Conservation (phyloP, 2,329 filamentous ascomycete species). For the Pleomassaria siparia region DNA sequence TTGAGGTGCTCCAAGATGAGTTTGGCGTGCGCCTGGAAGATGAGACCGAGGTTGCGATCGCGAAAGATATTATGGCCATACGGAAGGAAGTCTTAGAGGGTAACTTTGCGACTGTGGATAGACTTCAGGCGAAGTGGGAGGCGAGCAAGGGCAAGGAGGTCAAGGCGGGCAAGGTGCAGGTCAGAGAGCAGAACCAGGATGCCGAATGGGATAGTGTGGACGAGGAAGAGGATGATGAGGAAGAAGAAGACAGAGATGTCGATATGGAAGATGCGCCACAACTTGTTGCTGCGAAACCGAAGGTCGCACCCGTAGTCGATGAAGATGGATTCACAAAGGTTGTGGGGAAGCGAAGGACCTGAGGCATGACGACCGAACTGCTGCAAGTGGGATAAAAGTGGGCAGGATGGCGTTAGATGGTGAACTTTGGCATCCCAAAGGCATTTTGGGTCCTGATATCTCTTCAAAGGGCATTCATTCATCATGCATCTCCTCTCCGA, state of each 20-base stretch:
- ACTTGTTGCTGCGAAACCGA: slow-evolving; percentile 37
- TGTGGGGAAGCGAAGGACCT: slow-evolving; percentile 43
- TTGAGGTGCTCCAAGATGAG: slow-evolving; percentile 93
- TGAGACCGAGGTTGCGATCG: slow-evolving; percentile 75
- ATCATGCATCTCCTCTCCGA: not conserved
- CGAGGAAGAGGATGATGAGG: slow-evolving; percentile 55
- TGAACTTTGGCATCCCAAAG: no score
- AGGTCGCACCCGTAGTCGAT: slow-evolving; percentile 42
- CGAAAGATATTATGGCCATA: slow-evolving; percentile 69
- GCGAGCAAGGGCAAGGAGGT: slow-evolving; percentile 61
- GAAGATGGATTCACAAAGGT: slow-evolving; percentile 48
- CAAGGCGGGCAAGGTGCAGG: slow-evolving; percentile 47
- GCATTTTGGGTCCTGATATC: not conserved
- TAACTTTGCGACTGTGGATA: slow-evolving; percentile 65
- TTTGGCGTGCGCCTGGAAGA: slow-evolving; percentile 94
- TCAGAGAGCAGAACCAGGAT: slow-evolving; percentile 61
- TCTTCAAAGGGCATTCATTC: not conserved
- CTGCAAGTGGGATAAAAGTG: no score
- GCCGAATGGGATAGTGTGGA: slow-evolving; percentile 46
- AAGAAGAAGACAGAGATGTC: slow-evolving; percentile 29
- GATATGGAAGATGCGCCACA: slow-evolving; percentile 42
- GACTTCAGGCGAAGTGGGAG: slow-evolving; percentile 64
- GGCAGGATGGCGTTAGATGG: no score
- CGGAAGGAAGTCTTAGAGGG: slow-evolving; percentile 66
- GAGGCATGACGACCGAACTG: slow-evolving; percentile 13